Percentiles rank a stretch among this genome's conserved stretches.
Evolutionary conservation across 345 rosid genomes (phyloP).

Genomic region (Fremontodendron californicum): DNA sequence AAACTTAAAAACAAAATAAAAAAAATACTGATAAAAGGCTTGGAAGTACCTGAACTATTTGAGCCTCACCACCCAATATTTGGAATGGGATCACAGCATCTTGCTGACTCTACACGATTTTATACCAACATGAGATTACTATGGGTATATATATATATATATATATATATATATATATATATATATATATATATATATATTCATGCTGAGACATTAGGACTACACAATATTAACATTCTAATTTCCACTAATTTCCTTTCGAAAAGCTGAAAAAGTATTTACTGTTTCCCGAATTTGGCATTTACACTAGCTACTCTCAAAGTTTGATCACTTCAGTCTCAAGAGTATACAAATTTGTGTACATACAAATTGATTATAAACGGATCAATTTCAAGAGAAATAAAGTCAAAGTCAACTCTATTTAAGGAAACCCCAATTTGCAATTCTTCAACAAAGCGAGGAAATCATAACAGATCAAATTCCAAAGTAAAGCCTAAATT

Average conservation of each 20-base stretch:
- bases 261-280: not conserved
- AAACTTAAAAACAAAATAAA: not conserved
- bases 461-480: slow-evolving; percentile 23
- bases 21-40: not conserved
- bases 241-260: not conserved
- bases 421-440: not conserved
- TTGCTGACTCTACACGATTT: slow-evolving; percentile 61
- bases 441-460: slow-evolving; percentile 6
- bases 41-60: slow-evolving; percentile 74
- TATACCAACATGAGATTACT: slow-evolving; percentile 4
- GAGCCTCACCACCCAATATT: slow-evolving; percentile 97
- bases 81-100: slow-evolving; percentile 82
- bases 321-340: not conserved
- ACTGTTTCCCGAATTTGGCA: not conserved
- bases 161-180: too few relatives aligned
- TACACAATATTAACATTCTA: not conserved
- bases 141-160: too few relatives aligned
- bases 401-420: not conserved
- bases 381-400: not conserved
- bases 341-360: not conserved
- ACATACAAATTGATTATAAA: not conserved
- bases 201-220: not conserved
- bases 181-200: not conserved
- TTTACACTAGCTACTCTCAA: not conserved
- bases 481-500: slow-evolving; percentile 17